Evolutionary conservation across 2,329 filamentous ascomycete genomes (phyloP).

Genomic region (Neopestalotiopsis sp.): DNA sequence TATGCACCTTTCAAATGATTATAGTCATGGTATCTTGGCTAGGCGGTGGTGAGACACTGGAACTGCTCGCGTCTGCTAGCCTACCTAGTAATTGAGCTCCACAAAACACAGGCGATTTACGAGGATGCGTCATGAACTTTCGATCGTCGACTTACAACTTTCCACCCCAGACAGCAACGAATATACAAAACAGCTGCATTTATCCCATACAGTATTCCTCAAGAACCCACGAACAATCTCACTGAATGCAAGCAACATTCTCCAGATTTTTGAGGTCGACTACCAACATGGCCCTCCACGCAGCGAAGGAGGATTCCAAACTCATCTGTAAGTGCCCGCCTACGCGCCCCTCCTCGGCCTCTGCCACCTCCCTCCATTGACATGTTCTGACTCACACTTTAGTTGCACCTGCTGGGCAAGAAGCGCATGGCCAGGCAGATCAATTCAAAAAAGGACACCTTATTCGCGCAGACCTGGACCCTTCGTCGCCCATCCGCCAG

Average conservation of each 20-base stretch:
- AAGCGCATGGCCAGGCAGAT: constrained; percentile 67
- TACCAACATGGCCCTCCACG: constrained; percentile 51
- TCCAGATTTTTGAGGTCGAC: constrained; percentile 21
- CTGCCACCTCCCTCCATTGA: constrained; percentile 7
- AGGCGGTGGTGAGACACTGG: too few relatives aligned
- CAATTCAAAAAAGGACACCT: constrained; percentile 76
- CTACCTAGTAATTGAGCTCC: not conserved
- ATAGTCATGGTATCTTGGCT: too few relatives aligned
- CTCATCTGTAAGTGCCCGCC: constrained; percentile 52
- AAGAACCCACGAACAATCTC: not conserved
- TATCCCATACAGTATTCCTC: not conserved
- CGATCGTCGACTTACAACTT: not conserved
- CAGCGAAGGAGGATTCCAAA: constrained; percentile 46
- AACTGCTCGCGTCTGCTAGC: too few relatives aligned
- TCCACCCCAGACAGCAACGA: not conserved
- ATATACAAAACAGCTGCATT: not conserved
- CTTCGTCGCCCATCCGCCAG: constrained; percentile 73
- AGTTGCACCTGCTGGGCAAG: constrained; percentile 69
- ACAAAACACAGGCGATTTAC: not conserved
- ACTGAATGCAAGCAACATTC: constrained; percentile 20
- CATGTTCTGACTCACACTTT: constrained; percentile 23
- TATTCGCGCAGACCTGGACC: constrained; percentile 63
- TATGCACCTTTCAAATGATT: too few relatives aligned
- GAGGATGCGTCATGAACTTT: constrained; percentile 11
- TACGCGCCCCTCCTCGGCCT: not conserved